phyloP scores from a whole-genome alignment of 176 grass and related monocot genomes.

The Aechmea fasciata region DNA sequence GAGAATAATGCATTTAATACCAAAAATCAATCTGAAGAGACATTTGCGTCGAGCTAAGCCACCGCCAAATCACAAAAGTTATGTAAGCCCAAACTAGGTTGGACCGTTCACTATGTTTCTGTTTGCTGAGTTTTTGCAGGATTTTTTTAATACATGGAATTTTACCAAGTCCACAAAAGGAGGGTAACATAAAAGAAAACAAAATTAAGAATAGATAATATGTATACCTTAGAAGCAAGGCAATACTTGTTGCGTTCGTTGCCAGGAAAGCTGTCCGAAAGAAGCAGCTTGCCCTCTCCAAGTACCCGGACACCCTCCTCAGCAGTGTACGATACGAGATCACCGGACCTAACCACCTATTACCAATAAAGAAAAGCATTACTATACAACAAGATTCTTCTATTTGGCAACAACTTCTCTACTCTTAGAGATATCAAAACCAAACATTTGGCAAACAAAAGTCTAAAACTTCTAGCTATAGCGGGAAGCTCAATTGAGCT shows the following conservation, averaged over 20 bases:
- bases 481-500: no score
- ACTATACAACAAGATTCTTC: background rate
- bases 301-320: slow-evolving; percentile 92
- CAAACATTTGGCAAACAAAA: no score
- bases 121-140: background rate
- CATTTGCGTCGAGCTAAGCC: no score
- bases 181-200: background rate
- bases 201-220: background rate
- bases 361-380: slow-evolving; percentile 8
- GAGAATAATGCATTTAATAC: no score
- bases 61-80: no score
- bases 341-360: slow-evolving; percentile 84
- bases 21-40: no score
- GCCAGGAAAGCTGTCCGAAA: slow-evolving; percentile 93
- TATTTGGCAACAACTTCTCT: no score
- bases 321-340: slow-evolving; percentile 85
- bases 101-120: no score
- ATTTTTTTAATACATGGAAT: background rate
- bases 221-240: slow-evolving; percentile 80
- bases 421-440: no score
- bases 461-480: no score
- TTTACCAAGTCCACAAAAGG: background rate
- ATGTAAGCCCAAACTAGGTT: no score
- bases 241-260: slow-evolving; percentile 97
- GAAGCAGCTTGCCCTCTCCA: slow-evolving; percentile 78